Evolutionary conservation across 176 grass and related monocot genomes (phyloP).

Genomic region (Pharus latifolius): DNA sequence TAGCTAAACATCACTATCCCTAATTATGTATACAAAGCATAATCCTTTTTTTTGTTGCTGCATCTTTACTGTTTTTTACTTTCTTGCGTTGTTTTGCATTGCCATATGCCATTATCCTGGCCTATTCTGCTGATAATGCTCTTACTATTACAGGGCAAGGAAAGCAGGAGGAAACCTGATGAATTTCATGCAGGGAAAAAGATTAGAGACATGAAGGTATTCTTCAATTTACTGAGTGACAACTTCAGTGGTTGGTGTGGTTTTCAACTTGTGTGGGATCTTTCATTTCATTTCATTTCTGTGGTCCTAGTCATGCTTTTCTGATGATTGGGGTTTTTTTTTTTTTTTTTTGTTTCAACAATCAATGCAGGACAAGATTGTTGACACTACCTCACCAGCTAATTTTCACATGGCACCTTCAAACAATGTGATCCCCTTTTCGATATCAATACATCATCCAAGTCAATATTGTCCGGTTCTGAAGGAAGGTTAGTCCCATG

Average conservation of each 20-base stretch:
- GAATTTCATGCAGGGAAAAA: constrained; percentile 50
- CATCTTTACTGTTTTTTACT: not conserved
- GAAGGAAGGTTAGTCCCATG: constrained; percentile 39
- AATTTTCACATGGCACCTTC: constrained; percentile 28
- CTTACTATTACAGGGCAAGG: constrained; percentile 41
- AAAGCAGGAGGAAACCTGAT: constrained; percentile 34
- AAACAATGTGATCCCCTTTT: constrained; percentile 23
- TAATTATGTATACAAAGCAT: not conserved
- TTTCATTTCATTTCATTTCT: not conserved
- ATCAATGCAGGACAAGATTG: constrained; percentile 51
- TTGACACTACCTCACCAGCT: constrained; percentile 28
- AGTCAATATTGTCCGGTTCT: constrained; percentile 22
- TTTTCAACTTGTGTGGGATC: not conserved
- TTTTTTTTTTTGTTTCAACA: not conserved
- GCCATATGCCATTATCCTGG: not conserved
- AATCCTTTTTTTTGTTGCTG: not conserved
- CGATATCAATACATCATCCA: constrained; percentile 28
- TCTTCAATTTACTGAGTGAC: not conserved
- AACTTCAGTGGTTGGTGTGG: not conserved
- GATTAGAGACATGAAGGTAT: constrained; percentile 53
- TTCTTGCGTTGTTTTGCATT: not conserved
- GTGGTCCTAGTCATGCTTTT: not conserved
- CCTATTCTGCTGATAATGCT: not conserved
- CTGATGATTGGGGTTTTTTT: not conserved
- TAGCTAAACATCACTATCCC: not conserved